Evolutionary conservation across 208 protist species (phyloP), one percentile per base, ranked within the genome.

Genomic region (Acanthamoeba royreba): DNA sequence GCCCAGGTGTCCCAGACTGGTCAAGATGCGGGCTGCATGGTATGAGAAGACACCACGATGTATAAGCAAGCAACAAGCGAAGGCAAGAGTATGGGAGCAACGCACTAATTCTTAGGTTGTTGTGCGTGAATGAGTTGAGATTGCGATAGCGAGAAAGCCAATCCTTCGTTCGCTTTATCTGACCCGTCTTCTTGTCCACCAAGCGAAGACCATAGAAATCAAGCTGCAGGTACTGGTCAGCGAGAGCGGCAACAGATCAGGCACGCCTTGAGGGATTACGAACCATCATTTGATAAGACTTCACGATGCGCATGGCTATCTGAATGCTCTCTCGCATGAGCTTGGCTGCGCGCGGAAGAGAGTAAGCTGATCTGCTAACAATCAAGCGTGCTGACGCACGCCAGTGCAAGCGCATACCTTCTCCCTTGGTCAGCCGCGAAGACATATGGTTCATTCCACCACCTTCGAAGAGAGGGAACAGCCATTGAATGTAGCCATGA

Each of bases 271-370:
- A 58, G 22, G 49, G 22, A 69, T n/a, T n/a, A 69, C 58, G 58
- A 49, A 81, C 69, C 79, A 88, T 88, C 19, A 88, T 28, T 33
- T 88, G 45, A 33, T 88, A 88, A 47, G 79, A 88, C 49, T 88
- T 88, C 19, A 88, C 79, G 17, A 88, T 33, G 25, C 79, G 79
- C 49, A 63, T 55, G 43, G 79, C 79, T n/a, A 88, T 88, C 35
- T 53, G 47, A 5, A 88, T 17, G 79, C 49, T 61, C 79, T 88
- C 79, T 2, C 79, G 43, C 79, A 88, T 88, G 5, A 88, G 22
- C 79, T 88, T 88, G 79, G 79, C 79, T 86, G 77, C 46, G 40
- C 40, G 66, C 28, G 35, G 46, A 53, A 25, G 49, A 49, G 8
- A 40, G 33, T 43, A n/a, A 77, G 4, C 49, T n/a, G n/a, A n/a